These are phyloP conservation scores for Serendipita sp. DNA, from an alignment of 768 basidiomycete species.

Conservation along the genomic window DNA sequence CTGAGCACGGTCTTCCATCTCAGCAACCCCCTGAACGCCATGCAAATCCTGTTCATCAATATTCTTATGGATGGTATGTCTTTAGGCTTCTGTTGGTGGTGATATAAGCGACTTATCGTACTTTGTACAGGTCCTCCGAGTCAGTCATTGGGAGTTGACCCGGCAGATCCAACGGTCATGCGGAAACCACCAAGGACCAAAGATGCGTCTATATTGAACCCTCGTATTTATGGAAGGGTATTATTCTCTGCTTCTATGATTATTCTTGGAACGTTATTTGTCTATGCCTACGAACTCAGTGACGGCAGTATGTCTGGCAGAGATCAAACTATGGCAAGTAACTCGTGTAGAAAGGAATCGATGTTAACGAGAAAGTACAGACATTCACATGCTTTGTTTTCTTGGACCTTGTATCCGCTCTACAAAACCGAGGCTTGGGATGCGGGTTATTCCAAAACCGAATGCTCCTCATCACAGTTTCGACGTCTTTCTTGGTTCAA, in stretches of 20 bases:
- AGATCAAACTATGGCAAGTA: conserved; percentile 89
- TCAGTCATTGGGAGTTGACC: conserved; percentile 92
- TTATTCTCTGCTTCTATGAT: conserved; percentile 90
- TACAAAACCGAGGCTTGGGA: conserved; percentile 84
- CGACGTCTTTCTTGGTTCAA: conserved; percentile 69
- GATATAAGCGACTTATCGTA: neutral
- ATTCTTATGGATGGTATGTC: conserved; percentile 88
- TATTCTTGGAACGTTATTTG: conserved; percentile 71
- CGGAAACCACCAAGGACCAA: conserved; percentile 81
- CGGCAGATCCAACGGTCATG: conserved; percentile 89
- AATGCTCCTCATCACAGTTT: conserved; percentile 81
- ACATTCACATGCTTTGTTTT: conserved; percentile 96
- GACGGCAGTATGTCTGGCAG: conserved; percentile 71
- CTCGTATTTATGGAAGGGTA: conserved; percentile 56
- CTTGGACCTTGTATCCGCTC: conserved; percentile 86
- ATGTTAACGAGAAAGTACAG: conserved; percentile 24
- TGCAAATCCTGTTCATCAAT: conserved; percentile 99
- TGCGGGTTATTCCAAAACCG: conserved; percentile 72
- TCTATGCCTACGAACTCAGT: conserved; percentile 67
- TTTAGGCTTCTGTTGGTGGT: neutral
- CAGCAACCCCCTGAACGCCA: conserved; percentile 86
- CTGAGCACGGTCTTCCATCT: conserved; percentile 62
- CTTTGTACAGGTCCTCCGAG: conserved; percentile 61
- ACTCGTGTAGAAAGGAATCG: no score
- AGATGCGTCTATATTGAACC: conserved; percentile 74